Percentiles rank a stretch among this genome's conserved stretches.
These are phyloP conservation scores for Leptomonas seymouri DNA, from an alignment of 208 protist genomes.

Conservation along the genomic window DNA sequence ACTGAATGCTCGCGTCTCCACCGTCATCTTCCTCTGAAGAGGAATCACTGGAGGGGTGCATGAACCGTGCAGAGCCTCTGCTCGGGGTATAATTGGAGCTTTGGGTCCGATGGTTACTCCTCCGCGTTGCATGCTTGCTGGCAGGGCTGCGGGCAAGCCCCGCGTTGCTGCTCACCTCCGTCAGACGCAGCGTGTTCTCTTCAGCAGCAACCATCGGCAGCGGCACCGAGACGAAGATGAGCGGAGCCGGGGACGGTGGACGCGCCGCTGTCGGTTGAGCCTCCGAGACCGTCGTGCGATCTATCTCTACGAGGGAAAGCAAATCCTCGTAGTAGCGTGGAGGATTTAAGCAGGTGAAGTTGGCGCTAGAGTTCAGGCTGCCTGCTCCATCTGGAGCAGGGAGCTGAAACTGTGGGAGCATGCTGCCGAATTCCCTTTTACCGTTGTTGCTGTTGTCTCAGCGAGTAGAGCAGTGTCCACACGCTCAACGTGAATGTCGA, in stretches of 20 bases:
- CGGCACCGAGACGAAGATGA: constrained; percentile 17
- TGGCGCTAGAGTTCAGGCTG: constrained; percentile 2
- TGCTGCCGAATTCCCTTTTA: no score
- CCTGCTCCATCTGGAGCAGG: neutral
- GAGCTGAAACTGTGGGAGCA: constrained; percentile 7
- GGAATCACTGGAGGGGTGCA: neutral
- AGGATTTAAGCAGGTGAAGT: neutral
- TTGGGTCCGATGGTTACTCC: no score
- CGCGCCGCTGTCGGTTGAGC: neutral
- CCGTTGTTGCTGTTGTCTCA: no score
- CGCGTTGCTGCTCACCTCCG: neutral
- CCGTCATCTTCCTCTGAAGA: neutral
- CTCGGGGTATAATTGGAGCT: neutral
- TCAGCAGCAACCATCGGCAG: constrained; percentile 1
- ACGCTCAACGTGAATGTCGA: no score
- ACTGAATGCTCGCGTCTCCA: neutral
- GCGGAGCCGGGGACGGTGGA: constrained; percentile 11
- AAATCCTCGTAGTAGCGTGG: constrained; percentile 16
- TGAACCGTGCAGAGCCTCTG: neutral
- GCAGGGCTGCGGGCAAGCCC: constrained; percentile 13
- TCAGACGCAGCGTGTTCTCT: neutral
- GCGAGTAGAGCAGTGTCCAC: no score
- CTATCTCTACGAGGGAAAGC: constrained; percentile 11
- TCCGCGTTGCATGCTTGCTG: neutral
- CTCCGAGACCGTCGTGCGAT: constrained; percentile 1